A percentile compares a stretch with the other conserved stretches of the same genome.
These are phyloP conservation scores for Eutrema yunnanense DNA, from an alignment of 345 rosid genomes.

Conservation along the genomic window DNA sequence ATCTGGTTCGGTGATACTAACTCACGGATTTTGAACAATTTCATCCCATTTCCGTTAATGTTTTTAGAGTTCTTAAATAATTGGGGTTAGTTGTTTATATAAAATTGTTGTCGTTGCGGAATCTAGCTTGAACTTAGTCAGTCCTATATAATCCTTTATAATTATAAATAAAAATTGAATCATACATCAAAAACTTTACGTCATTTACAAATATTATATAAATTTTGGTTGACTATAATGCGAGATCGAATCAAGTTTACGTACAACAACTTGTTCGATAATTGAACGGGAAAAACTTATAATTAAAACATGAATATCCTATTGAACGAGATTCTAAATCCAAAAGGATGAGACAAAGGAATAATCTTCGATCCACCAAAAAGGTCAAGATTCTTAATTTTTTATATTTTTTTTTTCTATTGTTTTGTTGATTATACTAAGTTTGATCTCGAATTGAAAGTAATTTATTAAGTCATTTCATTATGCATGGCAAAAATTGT, in stretches of 20 bases:
- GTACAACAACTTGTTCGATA: constrained; percentile 25
- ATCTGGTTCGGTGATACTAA: too few species aligned
- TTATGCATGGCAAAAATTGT: constrained; percentile 13
- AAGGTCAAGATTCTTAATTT: constrained; percentile 17
- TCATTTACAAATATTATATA: constrained; percentile 15
- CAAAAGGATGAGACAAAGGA: constrained; percentile 33
- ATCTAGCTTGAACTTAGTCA: constrained; percentile 12
- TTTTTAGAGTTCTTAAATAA: background rate
- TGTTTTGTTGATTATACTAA: constrained; percentile 5
- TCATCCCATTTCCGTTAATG: background rate
- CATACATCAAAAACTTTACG: background rate
- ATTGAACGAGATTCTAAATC: constrained; percentile 20
- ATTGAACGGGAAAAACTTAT: background rate
- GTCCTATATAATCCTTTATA: background rate
- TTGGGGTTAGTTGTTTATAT: background rate
- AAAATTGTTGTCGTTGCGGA: background rate
- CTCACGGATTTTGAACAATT: background rate
- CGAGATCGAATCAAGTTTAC: constrained; percentile 22
- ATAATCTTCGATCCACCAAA: constrained; percentile 28
- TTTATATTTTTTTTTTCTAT: background rate
- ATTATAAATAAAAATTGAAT: background rate
- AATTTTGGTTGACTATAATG: constrained; percentile 16
- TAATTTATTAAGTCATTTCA: background rate
- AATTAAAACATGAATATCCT: constrained; percentile 5
- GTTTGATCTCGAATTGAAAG: constrained; percentile 7